phyloP scores from a whole-genome alignment of 768 basidiomycete genomes.

The Podaxis pistillaris region DNA sequence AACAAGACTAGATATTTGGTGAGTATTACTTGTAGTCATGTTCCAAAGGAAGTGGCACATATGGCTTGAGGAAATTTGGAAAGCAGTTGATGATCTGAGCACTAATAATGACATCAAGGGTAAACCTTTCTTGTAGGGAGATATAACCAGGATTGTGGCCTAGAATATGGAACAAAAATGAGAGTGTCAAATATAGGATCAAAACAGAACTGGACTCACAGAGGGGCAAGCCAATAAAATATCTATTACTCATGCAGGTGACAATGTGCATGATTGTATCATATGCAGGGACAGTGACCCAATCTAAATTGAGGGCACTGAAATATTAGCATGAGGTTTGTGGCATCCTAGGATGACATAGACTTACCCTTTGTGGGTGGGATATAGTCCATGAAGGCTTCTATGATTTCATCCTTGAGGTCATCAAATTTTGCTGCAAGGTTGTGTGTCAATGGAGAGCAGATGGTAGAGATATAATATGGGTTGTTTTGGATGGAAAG shows the following conservation, averaged over 20 bases:
- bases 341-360: not conserved
- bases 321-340: not conserved
- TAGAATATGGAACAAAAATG: not conserved
- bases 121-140: conserved; percentile 23
- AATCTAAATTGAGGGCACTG: conserved; percentile 28
- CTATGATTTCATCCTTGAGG: conserved; percentile 43
- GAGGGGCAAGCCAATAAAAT: conserved; percentile 46
- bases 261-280: conserved; percentile 31
- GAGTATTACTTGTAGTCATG: not conserved
- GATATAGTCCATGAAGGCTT: conserved; percentile 39
- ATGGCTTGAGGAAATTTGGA: conserved; percentile 23
- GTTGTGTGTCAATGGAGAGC: conserved; percentile 34
- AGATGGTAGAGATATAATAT: conserved; percentile 32
- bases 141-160: conserved; percentile 24
- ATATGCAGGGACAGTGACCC: conserved; percentile 31
- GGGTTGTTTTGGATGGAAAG: conserved; percentile 26
- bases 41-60: not conserved
- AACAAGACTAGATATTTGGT: conserved; percentile 18
- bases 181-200: not conserved
- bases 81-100: conserved; percentile 22
- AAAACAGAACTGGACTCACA: conserved; percentile 29
- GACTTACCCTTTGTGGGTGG: conserved; percentile 25
- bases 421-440: conserved; percentile 35
- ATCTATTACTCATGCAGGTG: conserved; percentile 38
- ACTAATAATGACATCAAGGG: conserved; percentile 19